Evolutionary conservation across 2,329 filamentous ascomycete species (phyloP), one percentile per base, ranked within the genome.

Genomic region (Trichothecium roseum): DNA sequence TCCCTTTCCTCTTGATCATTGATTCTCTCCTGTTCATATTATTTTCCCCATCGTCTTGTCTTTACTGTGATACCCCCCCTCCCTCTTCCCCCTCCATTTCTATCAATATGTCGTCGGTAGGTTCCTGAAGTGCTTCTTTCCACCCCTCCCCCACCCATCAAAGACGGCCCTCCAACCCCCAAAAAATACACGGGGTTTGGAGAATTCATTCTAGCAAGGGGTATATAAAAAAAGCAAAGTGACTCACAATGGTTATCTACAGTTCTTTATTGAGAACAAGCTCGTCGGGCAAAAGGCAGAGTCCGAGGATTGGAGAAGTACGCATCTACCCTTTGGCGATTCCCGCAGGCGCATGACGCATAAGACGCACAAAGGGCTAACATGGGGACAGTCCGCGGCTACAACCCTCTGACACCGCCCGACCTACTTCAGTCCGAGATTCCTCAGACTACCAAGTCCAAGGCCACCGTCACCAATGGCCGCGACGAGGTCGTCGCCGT

Each of bases 351-450:
- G n/a, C 26, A 35, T 28, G 12, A 26, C 16, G 13, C 32, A 13
- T 22, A 24, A n/a, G n/a, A n/a, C n/a, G n/a, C 26, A 9, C 8
- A n/a, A 35, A 31, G 10, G 17, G 18, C 37, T 36, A 28, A 37
- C 30, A 3, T 5, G 16, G 40, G 50, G 53, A 18, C 44, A 85
- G 81, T 87, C 59, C 81, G 82, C 43, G 89, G 89, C 49, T 89
- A 93, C 72, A 94, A 94, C 57, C 89, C 85, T 50, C 69, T 98
- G 46, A 95, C 86, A 12, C 80, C 91, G 6, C 91, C 91, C 42
- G 85, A 94, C 53, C 78, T 98, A 44, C 85, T 98, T 41, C 89
- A 96, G 61, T 83, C 89, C 69, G 88, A 96, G 60, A 89, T 98
- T 51, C 61, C 69, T 47, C 72, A 76, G 55, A 74, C 69, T 7